Conservation (phyloP, 768 basidiomycete species). For the Pulveroboletus sp. region DNA sequence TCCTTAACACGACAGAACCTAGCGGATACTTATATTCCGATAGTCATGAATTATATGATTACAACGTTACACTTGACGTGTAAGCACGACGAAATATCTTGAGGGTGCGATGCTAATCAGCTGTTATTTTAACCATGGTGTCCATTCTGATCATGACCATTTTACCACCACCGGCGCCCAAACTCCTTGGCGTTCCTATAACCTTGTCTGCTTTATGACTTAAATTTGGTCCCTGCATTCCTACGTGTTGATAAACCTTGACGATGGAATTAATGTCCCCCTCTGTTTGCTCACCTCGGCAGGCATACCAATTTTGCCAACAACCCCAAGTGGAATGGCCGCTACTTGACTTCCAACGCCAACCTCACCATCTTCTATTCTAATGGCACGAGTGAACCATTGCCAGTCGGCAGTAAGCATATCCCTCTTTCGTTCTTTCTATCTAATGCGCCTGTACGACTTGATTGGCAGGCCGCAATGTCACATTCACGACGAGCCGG, state of each 20-base stretch:
- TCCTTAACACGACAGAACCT: background rate
- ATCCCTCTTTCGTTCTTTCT: slow-evolving; percentile 6
- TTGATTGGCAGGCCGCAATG: slow-evolving; percentile 44
- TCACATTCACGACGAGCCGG: slow-evolving; percentile 73
- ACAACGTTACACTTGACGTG: slow-evolving; percentile 66
- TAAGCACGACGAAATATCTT: slow-evolving; percentile 19
- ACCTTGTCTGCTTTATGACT: background rate
- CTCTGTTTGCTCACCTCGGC: background rate
- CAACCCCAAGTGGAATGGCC: slow-evolving; percentile 58
- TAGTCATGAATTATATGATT: slow-evolving; percentile 79
- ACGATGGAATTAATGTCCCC: background rate
- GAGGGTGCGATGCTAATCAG: background rate
- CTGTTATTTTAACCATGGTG: background rate
- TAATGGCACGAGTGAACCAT: slow-evolving; percentile 32
- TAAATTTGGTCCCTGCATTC: background rate
- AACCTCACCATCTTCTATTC: slow-evolving; percentile 65
- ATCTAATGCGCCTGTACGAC: slow-evolving; percentile 34
- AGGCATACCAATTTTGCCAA: slow-evolving; percentile 66
- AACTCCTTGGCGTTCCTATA: background rate
- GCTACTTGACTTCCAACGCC: slow-evolving; percentile 80
- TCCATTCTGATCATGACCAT: background rate
- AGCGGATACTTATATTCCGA: background rate
- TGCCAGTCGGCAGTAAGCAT: slow-evolving; percentile 43
- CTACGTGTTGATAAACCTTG: background rate
- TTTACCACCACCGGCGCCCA: background rate